These are phyloP conservation scores for Leccinum truebloodii DNA, from an alignment of 768 basidiomycete genomes.

Conservation along the genomic window DNA sequence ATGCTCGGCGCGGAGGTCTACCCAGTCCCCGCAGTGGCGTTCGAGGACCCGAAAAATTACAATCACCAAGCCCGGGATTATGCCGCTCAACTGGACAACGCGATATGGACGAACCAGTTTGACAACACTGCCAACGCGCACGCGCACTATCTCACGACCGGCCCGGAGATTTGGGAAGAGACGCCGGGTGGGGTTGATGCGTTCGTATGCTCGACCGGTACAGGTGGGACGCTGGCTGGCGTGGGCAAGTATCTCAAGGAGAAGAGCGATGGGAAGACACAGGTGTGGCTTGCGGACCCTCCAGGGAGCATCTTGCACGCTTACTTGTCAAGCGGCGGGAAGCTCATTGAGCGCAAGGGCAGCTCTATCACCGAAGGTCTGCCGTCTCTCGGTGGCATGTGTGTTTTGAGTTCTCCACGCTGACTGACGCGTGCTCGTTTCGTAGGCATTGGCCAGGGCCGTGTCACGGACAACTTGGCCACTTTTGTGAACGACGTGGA, in stretches of 20 bases:
- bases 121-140: slow-evolving; percentile 92
- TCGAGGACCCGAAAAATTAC: slow-evolving; percentile 93
- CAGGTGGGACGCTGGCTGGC: slow-evolving; percentile 94
- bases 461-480: slow-evolving; percentile 87
- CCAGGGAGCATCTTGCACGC: slow-evolving; percentile 91
- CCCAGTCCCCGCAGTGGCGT: slow-evolving; percentile 95
- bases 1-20: slow-evolving; percentile 98
- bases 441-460: slow-evolving; percentile 94
- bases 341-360: slow-evolving; percentile 74
- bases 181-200: slow-evolving; percentile 76
- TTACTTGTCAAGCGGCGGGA: slow-evolving; percentile 79
- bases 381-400: slow-evolving; percentile 1
- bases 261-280: slow-evolving; percentile 71
- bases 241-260: slow-evolving; percentile 83
- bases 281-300: slow-evolving; percentile 95
- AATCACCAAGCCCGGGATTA: slow-evolving; percentile 96
- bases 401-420: neutral
- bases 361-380: slow-evolving; percentile 91
- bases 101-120: slow-evolving; percentile 98
- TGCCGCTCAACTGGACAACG: slow-evolving; percentile 71
- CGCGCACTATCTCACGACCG: slow-evolving; percentile 87
- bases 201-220: slow-evolving; percentile 95
- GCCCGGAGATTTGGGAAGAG: slow-evolving; percentile 97
- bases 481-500: slow-evolving; percentile 77
- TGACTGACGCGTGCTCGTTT: neutral